Conservation (phyloP, 2,329 filamentous ascomycete genomes). For the Fusarium sp. region DNA sequence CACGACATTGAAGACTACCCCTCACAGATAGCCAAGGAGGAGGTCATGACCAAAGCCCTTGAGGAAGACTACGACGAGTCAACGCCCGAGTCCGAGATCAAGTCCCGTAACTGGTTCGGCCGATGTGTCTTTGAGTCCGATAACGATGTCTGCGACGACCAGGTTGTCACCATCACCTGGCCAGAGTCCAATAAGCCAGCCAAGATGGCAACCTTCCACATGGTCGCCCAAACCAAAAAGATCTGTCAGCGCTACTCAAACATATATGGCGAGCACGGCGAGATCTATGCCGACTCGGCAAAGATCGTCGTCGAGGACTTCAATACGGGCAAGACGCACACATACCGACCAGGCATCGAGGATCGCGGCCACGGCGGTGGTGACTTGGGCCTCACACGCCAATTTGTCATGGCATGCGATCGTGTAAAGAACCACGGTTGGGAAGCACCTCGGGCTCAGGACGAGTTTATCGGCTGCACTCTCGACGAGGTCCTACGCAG, state of each 20-base stretch:
- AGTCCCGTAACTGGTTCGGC: conserved; percentile 81
- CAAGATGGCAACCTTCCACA: conserved; percentile 92
- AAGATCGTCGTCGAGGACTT: conserved; percentile 79
- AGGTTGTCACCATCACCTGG: conserved; percentile 90
- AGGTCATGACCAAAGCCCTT: conserved; percentile 58
- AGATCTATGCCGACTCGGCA: conserved; percentile 85
- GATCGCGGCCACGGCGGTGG: conserved; percentile 56
- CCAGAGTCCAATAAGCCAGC: conserved; percentile 75
- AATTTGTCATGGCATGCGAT: conserved; percentile 86
- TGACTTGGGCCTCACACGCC: conserved; percentile 73
- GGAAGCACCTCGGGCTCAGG: conserved; percentile 78
- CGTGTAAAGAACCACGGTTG: conserved; percentile 79
- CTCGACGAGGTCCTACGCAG: conserved; percentile 89
- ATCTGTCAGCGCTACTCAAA: conserved; percentile 88
- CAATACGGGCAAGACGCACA: conserved; percentile 49
- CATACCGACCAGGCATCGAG: conserved; percentile 48
- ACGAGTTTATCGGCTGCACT: conserved; percentile 81
- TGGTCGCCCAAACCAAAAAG: conserved; percentile 90
- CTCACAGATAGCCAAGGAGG: conserved; percentile 52
- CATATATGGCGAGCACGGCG: conserved; percentile 87
- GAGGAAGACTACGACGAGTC: conserved; percentile 65
- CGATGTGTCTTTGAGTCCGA: conserved; percentile 95
- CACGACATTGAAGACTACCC: conserved; percentile 89
- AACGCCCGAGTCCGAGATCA: conserved; percentile 61
- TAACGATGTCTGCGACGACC: conserved; percentile 95